A percentile compares a stretch with the other conserved stretches of the same genome.
phyloP scores from a whole-genome alignment of 2,329 filamentous ascomycete species.

The Pseudonectria buxi region DNA sequence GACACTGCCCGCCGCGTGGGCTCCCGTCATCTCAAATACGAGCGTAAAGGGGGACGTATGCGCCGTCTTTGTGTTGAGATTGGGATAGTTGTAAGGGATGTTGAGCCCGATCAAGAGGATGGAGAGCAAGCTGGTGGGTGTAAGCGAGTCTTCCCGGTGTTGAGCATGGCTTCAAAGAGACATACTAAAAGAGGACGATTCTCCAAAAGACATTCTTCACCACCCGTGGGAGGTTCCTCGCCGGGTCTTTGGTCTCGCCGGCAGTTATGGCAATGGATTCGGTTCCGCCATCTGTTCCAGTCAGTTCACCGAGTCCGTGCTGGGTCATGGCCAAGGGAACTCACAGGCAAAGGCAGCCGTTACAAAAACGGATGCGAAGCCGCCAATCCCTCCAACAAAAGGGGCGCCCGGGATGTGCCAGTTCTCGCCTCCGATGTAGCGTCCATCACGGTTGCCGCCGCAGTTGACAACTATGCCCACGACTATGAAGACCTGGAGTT shows the following conservation, averaged over 20 bases:
- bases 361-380: slow-evolving; percentile 56
- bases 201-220: slow-evolving; percentile 62
- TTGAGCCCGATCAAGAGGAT: slow-evolving; percentile 47
- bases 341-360: slow-evolving; percentile 48
- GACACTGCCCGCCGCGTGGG: slow-evolving; percentile 42
- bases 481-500: slow-evolving; percentile 47
- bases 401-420: slow-evolving; percentile 55
- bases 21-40: slow-evolving; percentile 52
- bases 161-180: no score
- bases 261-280: slow-evolving; percentile 61
- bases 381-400: slow-evolving; percentile 58
- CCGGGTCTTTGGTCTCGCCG: slow-evolving; percentile 58
- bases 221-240: slow-evolving; percentile 53
- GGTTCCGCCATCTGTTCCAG: slow-evolving; percentile 38
- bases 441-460: slow-evolving; percentile 46
- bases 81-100: slow-evolving; percentile 45
- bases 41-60: slow-evolving; percentile 43
- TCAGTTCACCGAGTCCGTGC: neutral
- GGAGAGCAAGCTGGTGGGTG: slow-evolving; percentile 27
- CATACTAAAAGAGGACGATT: slow-evolving; percentile 45
- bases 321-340: slow-evolving; percentile 12
- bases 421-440: slow-evolving; percentile 52
- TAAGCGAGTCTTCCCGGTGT: no score
- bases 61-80: slow-evolving; percentile 25
- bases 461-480: slow-evolving; percentile 48